Evolutionary conservation across 1,139 yeast genomes (phyloP), one percentile per base, ranked within the genome.

Genomic region (Tardiomyces blankii): DNA sequence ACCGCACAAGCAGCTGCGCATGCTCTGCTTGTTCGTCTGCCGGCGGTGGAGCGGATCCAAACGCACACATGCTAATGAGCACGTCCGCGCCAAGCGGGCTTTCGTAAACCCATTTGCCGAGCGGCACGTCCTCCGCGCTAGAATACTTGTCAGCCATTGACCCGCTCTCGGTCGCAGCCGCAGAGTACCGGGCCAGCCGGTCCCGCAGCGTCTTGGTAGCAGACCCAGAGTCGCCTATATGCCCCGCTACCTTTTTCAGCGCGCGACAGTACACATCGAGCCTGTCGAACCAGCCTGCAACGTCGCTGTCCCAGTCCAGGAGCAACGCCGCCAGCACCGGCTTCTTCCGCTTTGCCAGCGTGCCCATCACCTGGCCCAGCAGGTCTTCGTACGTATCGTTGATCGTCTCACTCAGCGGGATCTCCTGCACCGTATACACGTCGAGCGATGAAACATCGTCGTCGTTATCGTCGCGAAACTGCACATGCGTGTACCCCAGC

Each of bases 1-100:
- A 61, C 38, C 94, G 67, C 28, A 80, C 52, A 41, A 68, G 55
- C 53, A 81, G 84, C 55, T 82, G 87, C 2, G 70, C 55, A 45
- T 57, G 67, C 47, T 75, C 80, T 28, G 72, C 44, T 1, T 51
- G 48, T 16, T 59, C 62, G 41, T 63, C 64, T 3, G 55, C 47
- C 27, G 49, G 41, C 19, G 42, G 30, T 6, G 45, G 44, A 12
- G 46, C 46, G 32, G 45, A 42, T 13, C 46, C 48, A 3, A 39
- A 16, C 39, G 28, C 42, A 14, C 44, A 38, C 14, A 48, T 42
- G 40, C 47, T 40, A 33, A 63, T 49, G 41, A 61, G 35, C 14
- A 63, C 42, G 33, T 63, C 63, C 4, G 63, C 48, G 0, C 67
- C 67, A 14, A 65, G 45, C 6, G 67, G 67, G 6, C 44, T 25